These are phyloP conservation scores for Ogataea methylovora DNA, from an alignment of 805 yeast genomes.

Conservation along the genomic window DNA sequence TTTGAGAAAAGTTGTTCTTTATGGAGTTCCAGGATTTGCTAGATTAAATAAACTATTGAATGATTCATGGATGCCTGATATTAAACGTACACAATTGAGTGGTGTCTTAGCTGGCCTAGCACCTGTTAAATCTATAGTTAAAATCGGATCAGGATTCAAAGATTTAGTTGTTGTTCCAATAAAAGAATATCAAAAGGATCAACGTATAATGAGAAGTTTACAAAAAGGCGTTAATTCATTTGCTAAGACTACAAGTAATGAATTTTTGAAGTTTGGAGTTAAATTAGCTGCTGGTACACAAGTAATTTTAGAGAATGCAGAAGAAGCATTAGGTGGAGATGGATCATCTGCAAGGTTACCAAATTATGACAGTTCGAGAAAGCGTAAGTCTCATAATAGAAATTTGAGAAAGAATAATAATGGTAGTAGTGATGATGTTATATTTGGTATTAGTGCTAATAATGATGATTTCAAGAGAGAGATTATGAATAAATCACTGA, in stretches of 20 bases:
- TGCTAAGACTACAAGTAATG: slow-evolving; percentile 73
- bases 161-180: slow-evolving; percentile 69
- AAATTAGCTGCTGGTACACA: slow-evolving; percentile 87
- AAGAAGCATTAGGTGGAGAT: slow-evolving; percentile 68
- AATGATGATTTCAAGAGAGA: slow-evolving; percentile 9
- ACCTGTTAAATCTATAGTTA: slow-evolving; percentile 69
- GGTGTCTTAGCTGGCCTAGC: slow-evolving; percentile 81
- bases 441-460: background rate
- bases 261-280: slow-evolving; percentile 73
- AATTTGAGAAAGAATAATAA: background rate
- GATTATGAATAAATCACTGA: background rate
- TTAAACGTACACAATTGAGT: slow-evolving; percentile 69
- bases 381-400: background rate
- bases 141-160: slow-evolving; percentile 71
- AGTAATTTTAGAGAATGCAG: slow-evolving; percentile 69
- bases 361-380: background rate
- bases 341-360: slow-evolving; percentile 41
- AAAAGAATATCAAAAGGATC: slow-evolving; percentile 67
- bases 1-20: slow-evolving; percentile 51
- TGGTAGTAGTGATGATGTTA: background rate
- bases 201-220: slow-evolving; percentile 57
- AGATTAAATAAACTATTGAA: slow-evolving; percentile 48
- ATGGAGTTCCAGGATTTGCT: slow-evolving; percentile 74
- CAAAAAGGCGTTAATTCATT: slow-evolving; percentile 71
- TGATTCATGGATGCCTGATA: slow-evolving; percentile 84